Evolutionary conservation across 495 filamentous ascomycete species (phyloP).

Genomic region (Lophium mytilinum): DNA sequence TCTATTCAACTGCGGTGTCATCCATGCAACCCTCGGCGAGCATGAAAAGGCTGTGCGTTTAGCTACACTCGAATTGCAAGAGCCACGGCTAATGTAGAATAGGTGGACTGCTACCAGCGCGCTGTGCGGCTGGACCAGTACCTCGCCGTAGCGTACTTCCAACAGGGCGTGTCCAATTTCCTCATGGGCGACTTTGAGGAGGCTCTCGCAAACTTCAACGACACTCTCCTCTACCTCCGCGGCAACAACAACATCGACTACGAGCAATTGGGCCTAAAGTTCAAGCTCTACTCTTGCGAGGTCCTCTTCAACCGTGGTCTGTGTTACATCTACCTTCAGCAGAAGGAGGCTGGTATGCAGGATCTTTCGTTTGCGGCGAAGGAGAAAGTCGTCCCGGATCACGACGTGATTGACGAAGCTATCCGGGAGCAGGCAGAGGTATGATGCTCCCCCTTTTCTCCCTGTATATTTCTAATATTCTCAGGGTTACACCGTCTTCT

Average conservation of each 20-base stretch:
- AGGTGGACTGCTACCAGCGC: conserved; percentile 93
- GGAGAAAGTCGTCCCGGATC: conserved; percentile 90
- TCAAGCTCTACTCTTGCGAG: conserved; percentile 95
- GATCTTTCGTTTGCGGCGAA: conserved; percentile 89
- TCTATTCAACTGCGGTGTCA: conserved; percentile 96
- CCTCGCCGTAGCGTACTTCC: conserved; percentile 95
- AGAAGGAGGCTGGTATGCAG: conserved; percentile 80
- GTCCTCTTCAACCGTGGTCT: conserved; percentile 96
- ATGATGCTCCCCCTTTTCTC: conserved; percentile 24
- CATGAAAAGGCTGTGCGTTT: conserved; percentile 84
- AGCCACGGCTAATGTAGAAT: conserved; percentile 8
- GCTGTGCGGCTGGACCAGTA: conserved; percentile 86
- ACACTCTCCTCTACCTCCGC: conserved; percentile 87
- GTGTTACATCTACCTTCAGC: conserved; percentile 94
- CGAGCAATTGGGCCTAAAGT: conserved; percentile 89
- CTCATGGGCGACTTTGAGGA: conserved; percentile 95
- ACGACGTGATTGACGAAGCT: conserved; percentile 96
- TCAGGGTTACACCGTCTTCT: conserved; percentile 97
- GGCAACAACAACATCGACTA: conserved; percentile 98
- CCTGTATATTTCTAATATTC: conserved; percentile 2
- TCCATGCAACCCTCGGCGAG: conserved; percentile 94
- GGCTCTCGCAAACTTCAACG: conserved; percentile 97
- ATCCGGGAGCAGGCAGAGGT: conserved; percentile 90
- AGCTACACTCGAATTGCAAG: background rate
- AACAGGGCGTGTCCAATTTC: conserved; percentile 98